Evolutionary conservation across 495 filamentous ascomycete species (phyloP), one percentile per base, ranked within the genome.

Genomic region (Cryomyces minteri): DNA sequence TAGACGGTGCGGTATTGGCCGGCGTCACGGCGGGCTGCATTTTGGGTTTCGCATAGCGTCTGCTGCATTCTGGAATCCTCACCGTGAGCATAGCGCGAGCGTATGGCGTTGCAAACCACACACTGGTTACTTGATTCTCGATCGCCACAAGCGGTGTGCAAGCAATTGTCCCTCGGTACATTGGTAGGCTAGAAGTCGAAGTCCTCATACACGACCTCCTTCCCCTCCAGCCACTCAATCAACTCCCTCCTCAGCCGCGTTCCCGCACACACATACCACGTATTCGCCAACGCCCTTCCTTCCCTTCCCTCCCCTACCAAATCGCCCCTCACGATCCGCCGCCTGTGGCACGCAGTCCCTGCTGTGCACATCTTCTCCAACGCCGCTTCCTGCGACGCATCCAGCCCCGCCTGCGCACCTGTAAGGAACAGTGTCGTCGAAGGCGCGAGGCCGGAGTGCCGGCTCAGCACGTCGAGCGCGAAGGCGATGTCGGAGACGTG

Each of bases 221-320:
- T 73, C 4, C 70, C 77, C 14, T 65, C 61, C 43, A 84, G 57
- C 83, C 82, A 87, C 12, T 58, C 63, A 46, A 77, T 39, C 41
- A 87, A 44, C 8, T 55, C 52, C 49, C 65, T 72, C 50, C 73
- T 66, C 58, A 88, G 62, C 32, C 54, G 58, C 25, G 64, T 60
- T 4, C 76, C 71, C 5, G 77, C 70, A 55, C 83, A 88, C 32
- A 83, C 48, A 57, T 81, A 84, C 66, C 76, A 88, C 41, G 67
- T 78, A 31, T 57, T 48, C 33, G 1, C 18, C 18, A 25, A 25
- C 18, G 18, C 18, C 18, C 18, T 25, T 25, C 18, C 18, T 2
- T 25, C 18, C 45, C 43, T 18, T 34, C 45, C 6, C n/a, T 43
- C n/a, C 32, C 11, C 14, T 34, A 37, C 5, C 18, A 85, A 49